Evolutionary conservation across 2,329 filamentous ascomycete species (phyloP).

Genomic region (Colletotrichum falcatum): DNA sequence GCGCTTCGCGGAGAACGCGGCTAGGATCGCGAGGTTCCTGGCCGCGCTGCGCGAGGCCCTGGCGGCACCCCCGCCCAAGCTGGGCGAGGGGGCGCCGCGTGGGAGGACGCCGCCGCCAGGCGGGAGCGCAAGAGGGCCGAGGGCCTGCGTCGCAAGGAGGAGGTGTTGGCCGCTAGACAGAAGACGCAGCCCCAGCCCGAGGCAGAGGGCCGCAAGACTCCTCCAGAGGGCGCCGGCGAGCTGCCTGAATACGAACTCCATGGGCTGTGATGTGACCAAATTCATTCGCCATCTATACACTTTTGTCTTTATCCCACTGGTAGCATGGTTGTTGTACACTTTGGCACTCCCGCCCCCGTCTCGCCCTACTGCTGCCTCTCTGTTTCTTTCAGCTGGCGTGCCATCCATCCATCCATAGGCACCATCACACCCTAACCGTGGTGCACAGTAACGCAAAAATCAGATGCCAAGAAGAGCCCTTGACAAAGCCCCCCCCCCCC

Average conservation of each 20-base stretch:
- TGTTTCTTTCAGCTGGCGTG: background rate
- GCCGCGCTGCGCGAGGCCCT: conserved; percentile 58
- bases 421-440: background rate
- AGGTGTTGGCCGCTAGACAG: conserved; percentile 47
- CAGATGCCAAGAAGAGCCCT: background rate
- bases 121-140: conserved; percentile 69
- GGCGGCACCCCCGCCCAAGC: conserved; percentile 44
- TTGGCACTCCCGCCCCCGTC: background rate
- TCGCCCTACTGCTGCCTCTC: conserved; percentile 10
- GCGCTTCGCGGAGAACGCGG: conserved; percentile 76
- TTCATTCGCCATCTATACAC: conserved; percentile 41
- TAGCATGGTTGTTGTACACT: conserved; percentile 50
- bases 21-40: conserved; percentile 75
- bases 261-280: conserved; percentile 24
- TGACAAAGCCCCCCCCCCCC: background rate
- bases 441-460: conserved; percentile 36
- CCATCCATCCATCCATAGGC: background rate
- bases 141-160: conserved; percentile 65
- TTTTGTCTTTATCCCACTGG: conserved; percentile 41
- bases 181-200: background rate
- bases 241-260: conserved; percentile 26
- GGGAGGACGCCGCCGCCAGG: conserved; percentile 67
- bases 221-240: conserved; percentile 2
- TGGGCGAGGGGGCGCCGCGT: conserved; percentile 52
- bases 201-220: background rate